Evolutionary conservation across 768 basidiomycete species (phyloP).

Genomic region (Boletellus emodensis): DNA sequence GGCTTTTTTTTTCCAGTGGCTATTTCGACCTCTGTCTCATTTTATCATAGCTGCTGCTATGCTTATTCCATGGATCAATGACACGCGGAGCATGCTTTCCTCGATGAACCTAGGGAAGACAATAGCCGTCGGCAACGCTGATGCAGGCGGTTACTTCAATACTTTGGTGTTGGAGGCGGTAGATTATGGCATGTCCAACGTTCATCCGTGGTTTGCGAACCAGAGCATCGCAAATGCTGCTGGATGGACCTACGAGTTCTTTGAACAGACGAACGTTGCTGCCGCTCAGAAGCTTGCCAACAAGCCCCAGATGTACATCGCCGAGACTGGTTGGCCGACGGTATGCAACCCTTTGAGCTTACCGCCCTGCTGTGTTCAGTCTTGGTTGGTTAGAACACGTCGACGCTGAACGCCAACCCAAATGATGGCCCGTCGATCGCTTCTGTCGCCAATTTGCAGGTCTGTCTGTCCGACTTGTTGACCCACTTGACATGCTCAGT

Average conservation of each 20-base stretch:
- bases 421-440: constrained; percentile 69
- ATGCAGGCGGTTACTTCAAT: constrained; percentile 86
- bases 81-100: constrained; percentile 55
- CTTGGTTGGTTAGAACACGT: constrained; percentile 46
- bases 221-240: constrained; percentile 64
- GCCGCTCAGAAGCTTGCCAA: constrained; percentile 59
- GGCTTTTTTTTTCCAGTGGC: neutral
- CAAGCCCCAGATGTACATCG: constrained; percentile 81
- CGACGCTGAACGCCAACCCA: constrained; percentile 47
- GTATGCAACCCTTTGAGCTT: constrained; percentile 35
- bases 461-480: constrained; percentile 9
- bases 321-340: constrained; percentile 89
- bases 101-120: constrained; percentile 54
- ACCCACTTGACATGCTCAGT: constrained; percentile 5
- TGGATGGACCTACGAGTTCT: constrained; percentile 79
- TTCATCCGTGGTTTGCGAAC: constrained; percentile 94
- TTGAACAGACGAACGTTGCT: constrained; percentile 59
- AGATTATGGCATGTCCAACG: constrained; percentile 85
- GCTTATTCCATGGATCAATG: constrained; percentile 62
- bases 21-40: neutral
- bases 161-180: constrained; percentile 55
- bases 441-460: constrained; percentile 57
- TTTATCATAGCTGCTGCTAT: constrained; percentile 48
- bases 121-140: constrained; percentile 73
- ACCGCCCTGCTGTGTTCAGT: neutral